These are phyloP conservation scores for Neurospora sp. DNA, from an alignment of 495 filamentous ascomycete genomes.

Conservation along the genomic window DNA sequence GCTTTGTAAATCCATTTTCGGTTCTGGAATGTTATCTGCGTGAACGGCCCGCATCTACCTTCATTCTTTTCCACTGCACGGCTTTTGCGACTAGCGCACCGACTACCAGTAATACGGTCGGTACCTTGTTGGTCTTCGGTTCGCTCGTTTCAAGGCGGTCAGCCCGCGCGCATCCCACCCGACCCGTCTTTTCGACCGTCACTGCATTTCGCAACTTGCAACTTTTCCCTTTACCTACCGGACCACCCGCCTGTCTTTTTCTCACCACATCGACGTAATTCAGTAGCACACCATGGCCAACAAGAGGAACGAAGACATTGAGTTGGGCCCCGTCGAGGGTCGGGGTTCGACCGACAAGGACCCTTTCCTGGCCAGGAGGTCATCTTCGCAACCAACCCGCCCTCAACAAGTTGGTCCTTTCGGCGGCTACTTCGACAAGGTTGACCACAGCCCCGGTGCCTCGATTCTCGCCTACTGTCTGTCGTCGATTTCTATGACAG, in stretches of 20 bases:
- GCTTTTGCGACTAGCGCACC: neutral
- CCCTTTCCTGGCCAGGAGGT: slow-evolving; percentile 35
- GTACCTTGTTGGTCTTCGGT: slow-evolving; percentile 5
- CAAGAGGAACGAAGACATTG: slow-evolving; percentile 78
- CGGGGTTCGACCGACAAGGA: slow-evolving; percentile 44
- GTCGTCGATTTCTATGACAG: slow-evolving; percentile 95
- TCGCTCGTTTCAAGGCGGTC: slow-evolving; percentile 3
- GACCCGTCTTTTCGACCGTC: neutral
- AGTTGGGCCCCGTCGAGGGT: slow-evolving; percentile 51
- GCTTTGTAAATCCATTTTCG: neutral
- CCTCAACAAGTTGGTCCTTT: slow-evolving; percentile 29
- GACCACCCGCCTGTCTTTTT: neutral
- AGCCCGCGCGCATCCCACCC: neutral
- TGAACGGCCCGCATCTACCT: slow-evolving; percentile 1
- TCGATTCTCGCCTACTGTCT: slow-evolving; percentile 87
- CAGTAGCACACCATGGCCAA: slow-evolving; percentile 38
- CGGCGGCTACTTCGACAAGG: slow-evolving; percentile 32
- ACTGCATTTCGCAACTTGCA: slow-evolving; percentile 4
- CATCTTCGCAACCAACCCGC: slow-evolving; percentile 32
- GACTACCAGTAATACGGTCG: neutral
- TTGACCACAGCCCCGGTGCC: slow-evolving; percentile 62
- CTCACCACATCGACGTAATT: slow-evolving; percentile 17
- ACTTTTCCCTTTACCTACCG: neutral
- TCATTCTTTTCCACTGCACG: slow-evolving; percentile 1
- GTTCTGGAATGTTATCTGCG: neutral